Percentiles rank a stretch among this genome's conserved stretches.
Conservation (phyloP, 306 rosid species). For the Casuarina glauca region DNA sequence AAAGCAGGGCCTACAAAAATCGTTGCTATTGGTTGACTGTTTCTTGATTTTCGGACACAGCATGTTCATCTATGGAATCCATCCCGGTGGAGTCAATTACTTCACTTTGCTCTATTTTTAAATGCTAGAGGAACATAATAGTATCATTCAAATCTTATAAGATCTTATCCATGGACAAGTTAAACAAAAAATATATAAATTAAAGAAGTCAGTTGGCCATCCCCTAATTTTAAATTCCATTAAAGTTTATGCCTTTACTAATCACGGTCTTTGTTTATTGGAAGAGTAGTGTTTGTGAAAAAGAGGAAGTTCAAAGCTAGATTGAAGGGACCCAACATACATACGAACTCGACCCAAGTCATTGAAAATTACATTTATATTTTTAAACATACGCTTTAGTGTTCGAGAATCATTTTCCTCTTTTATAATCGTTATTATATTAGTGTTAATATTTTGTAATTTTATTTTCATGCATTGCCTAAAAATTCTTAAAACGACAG, state of each 20-base stretch:
- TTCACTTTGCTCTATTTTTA: not conserved
- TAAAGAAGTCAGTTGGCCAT: not conserved
- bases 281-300: too few species aligned
- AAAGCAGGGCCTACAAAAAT: conserved; percentile 34
- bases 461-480: too few species aligned
- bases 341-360: too few species aligned
- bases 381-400: too few species aligned
- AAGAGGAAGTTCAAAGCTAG: too few species aligned
- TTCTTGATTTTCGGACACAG: conserved; percentile 15
- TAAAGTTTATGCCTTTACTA: not conserved
- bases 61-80: not conserved
- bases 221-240: not conserved
- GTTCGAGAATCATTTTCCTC: too few species aligned
- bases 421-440: not conserved
- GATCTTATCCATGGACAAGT: not conserved
- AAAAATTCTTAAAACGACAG: too few species aligned
- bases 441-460: too few species aligned
- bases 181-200: not conserved
- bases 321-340: too few species aligned
- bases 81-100: not conserved
- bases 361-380: too few species aligned
- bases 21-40: not conserved
- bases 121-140: not conserved
- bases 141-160: not conserved
- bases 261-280: not conserved